These are phyloP conservation scores for Debaryomyces hansenii DNA, from an alignment of 805 yeast genomes.

Conservation along the genomic window DNA sequence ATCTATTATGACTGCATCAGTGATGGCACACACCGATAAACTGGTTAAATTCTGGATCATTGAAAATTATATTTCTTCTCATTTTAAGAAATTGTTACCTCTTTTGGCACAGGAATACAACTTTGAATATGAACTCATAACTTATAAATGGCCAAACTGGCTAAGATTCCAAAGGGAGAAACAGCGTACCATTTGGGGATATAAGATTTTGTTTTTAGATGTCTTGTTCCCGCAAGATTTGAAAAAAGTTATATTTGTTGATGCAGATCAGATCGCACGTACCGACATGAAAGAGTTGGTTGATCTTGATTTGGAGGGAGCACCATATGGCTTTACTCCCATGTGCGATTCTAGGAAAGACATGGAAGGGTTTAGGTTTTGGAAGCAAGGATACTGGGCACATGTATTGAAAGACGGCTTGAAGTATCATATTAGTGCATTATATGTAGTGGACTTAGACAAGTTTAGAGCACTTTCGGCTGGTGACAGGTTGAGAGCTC, in stretches of 20 bases:
- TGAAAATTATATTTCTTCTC: conserved; percentile 76
- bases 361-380: conserved; percentile 84
- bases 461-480: conserved; percentile 64
- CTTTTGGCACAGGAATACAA: conserved; percentile 54
- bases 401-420: conserved; percentile 53
- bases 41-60: conserved; percentile 80
- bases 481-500: conserved; percentile 80
- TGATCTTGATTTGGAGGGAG: conserved; percentile 69
- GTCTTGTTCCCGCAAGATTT: conserved; percentile 80
- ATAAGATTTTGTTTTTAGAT: conserved; percentile 82
- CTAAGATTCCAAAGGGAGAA: conserved; percentile 73
- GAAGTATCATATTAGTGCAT: conserved; percentile 81
- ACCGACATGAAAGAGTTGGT: conserved; percentile 70
- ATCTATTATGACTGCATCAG: conserved; percentile 79
- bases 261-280: conserved; percentile 80
- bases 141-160: conserved; percentile 94
- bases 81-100: conserved; percentile 62
- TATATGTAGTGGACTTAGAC: conserved; percentile 75
- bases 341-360: conserved; percentile 80
- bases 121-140: conserved; percentile 73
- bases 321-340: conserved; percentile 85
- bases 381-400: conserved; percentile 94
- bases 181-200: conserved; percentile 84
- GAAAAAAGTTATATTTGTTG: conserved; percentile 78
- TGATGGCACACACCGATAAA: conserved; percentile 58